Evolutionary conservation across 495 filamentous ascomycete genomes (phyloP).

Genomic region (Lichenothelia convexa): DNA sequence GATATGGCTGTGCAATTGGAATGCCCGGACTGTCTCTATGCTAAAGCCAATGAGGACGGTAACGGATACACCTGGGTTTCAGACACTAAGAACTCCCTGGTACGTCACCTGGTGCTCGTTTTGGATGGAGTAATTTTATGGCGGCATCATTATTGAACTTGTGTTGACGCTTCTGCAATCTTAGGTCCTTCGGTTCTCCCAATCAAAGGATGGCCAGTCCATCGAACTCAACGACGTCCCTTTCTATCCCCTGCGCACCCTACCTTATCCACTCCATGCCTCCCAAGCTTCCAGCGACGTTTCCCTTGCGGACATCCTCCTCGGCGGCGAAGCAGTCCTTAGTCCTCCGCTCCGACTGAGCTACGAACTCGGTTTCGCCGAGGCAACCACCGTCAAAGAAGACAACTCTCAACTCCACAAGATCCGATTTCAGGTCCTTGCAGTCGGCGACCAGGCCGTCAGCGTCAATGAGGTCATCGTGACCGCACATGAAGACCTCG

Average conservation of each 20-base stretch:
- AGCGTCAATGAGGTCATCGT: not conserved
- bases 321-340: slow-evolving; percentile 5
- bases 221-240: slow-evolving; percentile 11
- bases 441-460: not conserved
- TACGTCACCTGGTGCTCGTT: too few relatives aligned
- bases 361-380: not conserved
- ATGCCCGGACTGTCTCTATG: not conserved
- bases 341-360: not conserved
- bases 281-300: too few relatives aligned
- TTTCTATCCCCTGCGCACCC: slow-evolving; percentile 10
- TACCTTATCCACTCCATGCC: slow-evolving; percentile 10
- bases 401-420: not conserved
- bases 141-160: too few relatives aligned
- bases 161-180: too few relatives aligned
- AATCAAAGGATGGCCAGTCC: slow-evolving; percentile 7
- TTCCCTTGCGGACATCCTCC: slow-evolving; percentile 6
- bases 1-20: not conserved
- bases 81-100: not conserved
- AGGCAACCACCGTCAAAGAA: not conserved
- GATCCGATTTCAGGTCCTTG: not conserved
- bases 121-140: too few relatives aligned
- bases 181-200: slow-evolving; percentile 7
- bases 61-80: not conserved
- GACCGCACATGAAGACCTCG: not conserved
- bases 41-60: not conserved